Conservation (phyloP, 176 grass and related monocot genomes). For the Alopecurus myosuroides region DNA sequence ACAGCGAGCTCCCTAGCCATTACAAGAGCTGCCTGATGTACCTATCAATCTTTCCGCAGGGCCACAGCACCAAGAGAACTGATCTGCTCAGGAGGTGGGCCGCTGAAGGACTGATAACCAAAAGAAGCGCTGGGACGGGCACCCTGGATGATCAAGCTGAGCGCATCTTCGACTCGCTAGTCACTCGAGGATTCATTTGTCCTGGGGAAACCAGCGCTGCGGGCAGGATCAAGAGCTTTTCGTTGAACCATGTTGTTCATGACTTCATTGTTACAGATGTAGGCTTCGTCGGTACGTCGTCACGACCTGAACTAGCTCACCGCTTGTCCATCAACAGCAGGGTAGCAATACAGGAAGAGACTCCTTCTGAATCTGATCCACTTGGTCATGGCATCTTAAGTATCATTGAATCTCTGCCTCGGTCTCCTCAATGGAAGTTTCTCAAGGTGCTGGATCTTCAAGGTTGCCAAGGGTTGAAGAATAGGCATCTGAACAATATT, state of each 20-base stretch:
- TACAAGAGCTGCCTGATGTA: neutral
- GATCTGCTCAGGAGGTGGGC: neutral
- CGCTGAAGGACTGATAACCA: neutral
- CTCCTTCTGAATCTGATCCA: neutral
- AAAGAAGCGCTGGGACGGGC: neutral
- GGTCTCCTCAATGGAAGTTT: neutral
- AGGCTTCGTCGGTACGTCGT: neutral
- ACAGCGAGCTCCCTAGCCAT: neutral
- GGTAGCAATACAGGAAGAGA: neutral
- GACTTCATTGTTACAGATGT: neutral
- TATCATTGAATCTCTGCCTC: neutral
- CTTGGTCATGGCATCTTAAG: neutral
- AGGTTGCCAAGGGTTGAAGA: neutral
- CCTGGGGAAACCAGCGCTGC: neutral
- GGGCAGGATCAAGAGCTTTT: neutral
- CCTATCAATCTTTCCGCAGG: neutral
- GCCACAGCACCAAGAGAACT: neutral
- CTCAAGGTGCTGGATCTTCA: neutral
- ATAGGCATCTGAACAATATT: neutral
- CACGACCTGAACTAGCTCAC: neutral
- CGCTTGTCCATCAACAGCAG: neutral
- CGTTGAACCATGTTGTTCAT: neutral
- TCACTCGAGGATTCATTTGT: neutral
- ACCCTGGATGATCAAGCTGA: neutral
- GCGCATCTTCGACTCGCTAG: neutral